phyloP scores from a whole-genome alignment of 2,329 filamentous ascomycete genomes.

The Xenoacremonium recifei region DNA sequence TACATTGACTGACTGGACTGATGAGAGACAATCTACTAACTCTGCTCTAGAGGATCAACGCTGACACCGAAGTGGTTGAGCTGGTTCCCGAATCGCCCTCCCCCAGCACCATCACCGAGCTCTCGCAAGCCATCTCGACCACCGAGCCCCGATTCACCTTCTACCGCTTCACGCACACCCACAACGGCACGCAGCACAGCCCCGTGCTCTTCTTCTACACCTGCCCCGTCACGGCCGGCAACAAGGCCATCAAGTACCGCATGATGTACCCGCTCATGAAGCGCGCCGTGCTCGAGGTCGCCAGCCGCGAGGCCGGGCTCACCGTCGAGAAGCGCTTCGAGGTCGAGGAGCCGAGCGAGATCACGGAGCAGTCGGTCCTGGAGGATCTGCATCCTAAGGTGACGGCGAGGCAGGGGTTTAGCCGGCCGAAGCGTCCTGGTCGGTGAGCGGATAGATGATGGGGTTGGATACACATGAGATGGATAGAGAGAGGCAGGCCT shows the following conservation, averaged over 20 bases:
- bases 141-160: slow-evolving; percentile 76
- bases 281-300: slow-evolving; percentile 63
- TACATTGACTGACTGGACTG: background rate
- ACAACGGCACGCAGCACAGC: slow-evolving; percentile 49
- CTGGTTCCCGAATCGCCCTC: slow-evolving; percentile 55
- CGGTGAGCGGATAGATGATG: slow-evolving; percentile 43
- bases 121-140: slow-evolving; percentile 60
- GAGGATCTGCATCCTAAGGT: slow-evolving; percentile 68
- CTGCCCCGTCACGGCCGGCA: slow-evolving; percentile 64
- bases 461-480: slow-evolving; percentile 6
- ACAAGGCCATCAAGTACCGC: slow-evolving; percentile 73
- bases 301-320: slow-evolving; percentile 64
- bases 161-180: slow-evolving; percentile 64
- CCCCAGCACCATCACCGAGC: slow-evolving; percentile 54
- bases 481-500: slow-evolving; percentile 11
- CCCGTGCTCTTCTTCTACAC: slow-evolving; percentile 81
- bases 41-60: slow-evolving; percentile 64
- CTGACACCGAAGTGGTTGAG: slow-evolving; percentile 66
- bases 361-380: slow-evolving; percentile 64
- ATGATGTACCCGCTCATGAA: slow-evolving; percentile 81
- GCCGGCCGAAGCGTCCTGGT: slow-evolving; percentile 76
- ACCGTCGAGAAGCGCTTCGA: slow-evolving; percentile 69
- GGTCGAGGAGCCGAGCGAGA: slow-evolving; percentile 65
- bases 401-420: slow-evolving; percentile 67
- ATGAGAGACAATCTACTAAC: slow-evolving; percentile 6